phyloP scores from a whole-genome alignment of 257 asterid species.

The Solanum stenotomum region DNA sequence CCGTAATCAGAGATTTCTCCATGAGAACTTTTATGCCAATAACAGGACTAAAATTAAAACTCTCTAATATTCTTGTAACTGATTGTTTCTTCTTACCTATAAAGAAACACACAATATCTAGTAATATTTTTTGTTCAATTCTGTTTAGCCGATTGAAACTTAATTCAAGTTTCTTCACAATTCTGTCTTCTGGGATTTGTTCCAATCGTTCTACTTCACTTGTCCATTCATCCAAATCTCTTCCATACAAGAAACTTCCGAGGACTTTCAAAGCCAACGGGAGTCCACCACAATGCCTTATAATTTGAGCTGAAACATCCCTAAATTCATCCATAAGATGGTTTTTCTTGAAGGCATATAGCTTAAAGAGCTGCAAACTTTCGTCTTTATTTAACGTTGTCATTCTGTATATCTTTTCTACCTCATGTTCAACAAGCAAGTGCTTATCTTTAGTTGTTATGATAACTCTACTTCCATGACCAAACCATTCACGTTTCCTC shows the following conservation, averaged over 20 bases:
- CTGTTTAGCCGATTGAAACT: background rate
- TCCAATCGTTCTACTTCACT: background rate
- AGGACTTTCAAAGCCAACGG: conserved; percentile 5
- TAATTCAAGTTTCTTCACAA: background rate
- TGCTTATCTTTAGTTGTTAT: conserved; percentile 1
- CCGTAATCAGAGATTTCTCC: background rate
- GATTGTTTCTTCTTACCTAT: background rate
- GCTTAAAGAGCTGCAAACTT: background rate
- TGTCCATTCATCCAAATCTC: background rate
- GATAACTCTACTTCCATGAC: conserved; percentile 2
- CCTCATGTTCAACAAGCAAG: background rate
- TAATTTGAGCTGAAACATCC: background rate
- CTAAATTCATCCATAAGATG: background rate
- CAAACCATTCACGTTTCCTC: background rate
- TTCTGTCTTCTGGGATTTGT: background rate
- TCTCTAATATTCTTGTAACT: background rate
- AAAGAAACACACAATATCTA: conserved; percentile 4
- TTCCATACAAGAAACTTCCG: background rate
- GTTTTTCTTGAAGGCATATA: background rate
- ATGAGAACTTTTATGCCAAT: background rate
- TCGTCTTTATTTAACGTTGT: background rate
- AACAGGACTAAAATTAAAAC: background rate
- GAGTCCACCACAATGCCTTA: background rate
- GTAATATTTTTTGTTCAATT: background rate
- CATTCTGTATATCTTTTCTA: background rate